These are phyloP conservation scores for Dactylellina haptotyla DNA, from an alignment of 2,329 filamentous ascomycete genomes.

Conservation along the genomic window DNA sequence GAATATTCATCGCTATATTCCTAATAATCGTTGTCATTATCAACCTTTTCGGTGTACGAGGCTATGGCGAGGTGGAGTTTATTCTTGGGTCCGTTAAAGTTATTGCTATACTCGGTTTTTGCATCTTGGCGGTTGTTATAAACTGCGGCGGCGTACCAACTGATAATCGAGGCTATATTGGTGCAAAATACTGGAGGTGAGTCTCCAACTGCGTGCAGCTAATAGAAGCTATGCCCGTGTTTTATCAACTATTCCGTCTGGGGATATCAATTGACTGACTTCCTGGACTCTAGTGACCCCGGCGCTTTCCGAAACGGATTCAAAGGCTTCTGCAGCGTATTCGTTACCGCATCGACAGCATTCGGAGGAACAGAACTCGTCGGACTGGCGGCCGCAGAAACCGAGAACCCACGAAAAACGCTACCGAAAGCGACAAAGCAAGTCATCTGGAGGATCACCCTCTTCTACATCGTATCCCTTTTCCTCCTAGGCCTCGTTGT, in stretches of 20 bases:
- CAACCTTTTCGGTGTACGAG: conserved; percentile 69
- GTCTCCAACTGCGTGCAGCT: neutral
- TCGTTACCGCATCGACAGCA: conserved; percentile 73
- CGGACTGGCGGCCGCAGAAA: conserved; percentile 70
- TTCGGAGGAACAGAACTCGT: conserved; percentile 73
- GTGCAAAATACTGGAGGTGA: conserved; percentile 69
- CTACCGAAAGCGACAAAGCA: conserved; percentile 64
- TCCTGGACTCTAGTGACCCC: conserved; percentile 65
- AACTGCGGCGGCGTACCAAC: conserved; percentile 70
- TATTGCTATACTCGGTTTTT: conserved; percentile 70
- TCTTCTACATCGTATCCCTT: conserved; percentile 64
- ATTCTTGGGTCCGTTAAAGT: conserved; percentile 70
- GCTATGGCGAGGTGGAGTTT: conserved; percentile 71
- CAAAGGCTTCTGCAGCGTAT: conserved; percentile 72
- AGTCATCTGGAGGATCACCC: conserved; percentile 64
- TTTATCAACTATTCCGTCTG: neutral
- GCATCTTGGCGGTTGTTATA: conserved; percentile 72
- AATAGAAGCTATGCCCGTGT: neutral
- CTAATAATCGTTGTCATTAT: conserved; percentile 66
- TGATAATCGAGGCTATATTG: conserved; percentile 69
- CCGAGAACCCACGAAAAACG: conserved; percentile 67
- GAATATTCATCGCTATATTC: conserved; percentile 70
- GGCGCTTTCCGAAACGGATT: conserved; percentile 70
- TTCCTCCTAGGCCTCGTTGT: conserved; percentile 64
- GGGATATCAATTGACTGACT: too few species aligned